phyloP scores from a whole-genome alignment of 805 yeast species.

The Wickerhamiella alocasiicola region DNA sequence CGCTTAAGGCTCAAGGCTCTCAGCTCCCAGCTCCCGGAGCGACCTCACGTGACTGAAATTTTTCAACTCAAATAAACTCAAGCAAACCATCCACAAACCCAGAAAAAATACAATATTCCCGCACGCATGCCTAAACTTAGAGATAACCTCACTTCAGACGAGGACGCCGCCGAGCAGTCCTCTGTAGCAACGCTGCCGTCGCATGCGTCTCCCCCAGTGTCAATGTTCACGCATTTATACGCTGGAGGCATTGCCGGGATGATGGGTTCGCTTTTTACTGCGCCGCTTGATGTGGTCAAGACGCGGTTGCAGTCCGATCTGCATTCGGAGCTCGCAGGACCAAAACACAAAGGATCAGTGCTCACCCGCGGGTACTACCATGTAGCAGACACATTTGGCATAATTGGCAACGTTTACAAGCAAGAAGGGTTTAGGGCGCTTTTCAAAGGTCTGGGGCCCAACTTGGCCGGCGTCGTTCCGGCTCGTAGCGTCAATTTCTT shows the following conservation, averaged over 20 bases:
- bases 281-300: constrained; percentile 93
- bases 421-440: constrained; percentile 77
- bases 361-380: constrained; percentile 48
- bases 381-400: constrained; percentile 69
- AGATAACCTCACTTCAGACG: constrained; percentile 8
- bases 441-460: constrained; percentile 93
- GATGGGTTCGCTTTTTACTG: constrained; percentile 90
- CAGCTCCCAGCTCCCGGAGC: too few relatives aligned
- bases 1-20: too few relatives aligned
- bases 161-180: constrained; percentile 1
- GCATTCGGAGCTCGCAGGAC: constrained; percentile 27
- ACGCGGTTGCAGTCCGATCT: constrained; percentile 89
- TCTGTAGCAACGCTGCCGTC: constrained; percentile 1
- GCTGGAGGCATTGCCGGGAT: constrained; percentile 72
- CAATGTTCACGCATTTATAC: constrained; percentile 38
- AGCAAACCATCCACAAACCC: too few relatives aligned
- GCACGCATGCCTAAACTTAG: too few relatives aligned
- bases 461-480: constrained; percentile 93
- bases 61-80: too few relatives aligned
- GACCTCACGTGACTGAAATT: too few relatives aligned
- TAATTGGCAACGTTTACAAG: constrained; percentile 52
- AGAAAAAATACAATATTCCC: too few relatives aligned
- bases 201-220: constrained; percentile 19
- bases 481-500: constrained; percentile 94
- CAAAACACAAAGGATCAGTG: constrained; percentile 21